Conservation (phyloP, 2,329 filamentous ascomycete genomes). For the Westerdykella ornata region DNA sequence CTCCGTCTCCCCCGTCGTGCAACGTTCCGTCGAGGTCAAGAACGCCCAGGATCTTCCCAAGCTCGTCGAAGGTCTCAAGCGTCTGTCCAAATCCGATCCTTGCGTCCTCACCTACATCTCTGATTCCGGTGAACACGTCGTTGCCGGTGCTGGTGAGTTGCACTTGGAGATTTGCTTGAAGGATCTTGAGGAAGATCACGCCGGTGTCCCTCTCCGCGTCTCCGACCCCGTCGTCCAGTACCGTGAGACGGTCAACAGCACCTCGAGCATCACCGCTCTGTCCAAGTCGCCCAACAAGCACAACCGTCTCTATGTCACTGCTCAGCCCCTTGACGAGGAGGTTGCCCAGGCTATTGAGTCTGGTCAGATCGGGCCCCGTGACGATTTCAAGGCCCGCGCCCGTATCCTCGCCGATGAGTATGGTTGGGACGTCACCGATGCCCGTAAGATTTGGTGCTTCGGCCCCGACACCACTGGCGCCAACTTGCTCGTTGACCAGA, state of each 20-base stretch:
- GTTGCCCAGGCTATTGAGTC: conserved; percentile 81
- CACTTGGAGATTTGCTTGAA: conserved; percentile 99
- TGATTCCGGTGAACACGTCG: conserved; percentile 95
- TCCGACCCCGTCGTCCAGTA: conserved; percentile 98
- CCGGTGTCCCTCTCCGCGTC: conserved; percentile 93
- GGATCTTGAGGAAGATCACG: conserved; percentile 99
- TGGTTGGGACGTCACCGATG: conserved; percentile 99
- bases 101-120: conserved; percentile 88
- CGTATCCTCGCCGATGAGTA: conserved; percentile 93
- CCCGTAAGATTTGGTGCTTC: conserved; percentile 99
- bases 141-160: conserved; percentile 98
- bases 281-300: conserved; percentile 99
- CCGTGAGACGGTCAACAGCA: conserved; percentile 84
- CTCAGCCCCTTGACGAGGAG: conserved; percentile 86
- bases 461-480: conserved; percentile 95
- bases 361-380: conserved; percentile 88
- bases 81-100: conserved; percentile 99
- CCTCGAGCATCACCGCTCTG: conserved; percentile 90
- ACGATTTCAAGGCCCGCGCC: conserved; percentile 98
- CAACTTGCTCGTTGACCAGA: conserved; percentile 99
- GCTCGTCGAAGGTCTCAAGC: conserved; percentile 99
- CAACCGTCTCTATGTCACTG: conserved; percentile 98
- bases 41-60: conserved; percentile 99
- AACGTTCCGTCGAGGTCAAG: conserved; percentile 98
- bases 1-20: conserved; percentile 98